phyloP scores from a whole-genome alignment of 768 basidiomycete species.

The Boletus rufocinnamomeus region DNA sequence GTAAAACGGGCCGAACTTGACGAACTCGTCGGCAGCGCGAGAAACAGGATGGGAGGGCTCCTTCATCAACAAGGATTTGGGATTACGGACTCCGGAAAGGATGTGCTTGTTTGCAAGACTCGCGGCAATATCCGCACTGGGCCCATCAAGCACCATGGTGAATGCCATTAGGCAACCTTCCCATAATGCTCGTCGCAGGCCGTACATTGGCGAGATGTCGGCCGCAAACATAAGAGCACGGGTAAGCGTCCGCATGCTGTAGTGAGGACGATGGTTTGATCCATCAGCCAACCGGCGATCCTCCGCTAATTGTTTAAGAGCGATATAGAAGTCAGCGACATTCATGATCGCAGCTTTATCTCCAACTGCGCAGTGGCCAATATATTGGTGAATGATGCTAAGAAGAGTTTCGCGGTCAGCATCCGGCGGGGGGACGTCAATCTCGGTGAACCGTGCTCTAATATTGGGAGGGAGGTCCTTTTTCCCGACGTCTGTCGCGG shows the following conservation, averaged over 20 bases:
- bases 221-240: slow-evolving; percentile 90
- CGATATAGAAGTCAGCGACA: slow-evolving; percentile 85
- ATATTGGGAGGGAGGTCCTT: slow-evolving; percentile 93
- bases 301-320: slow-evolving; percentile 75
- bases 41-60: slow-evolving; percentile 58
- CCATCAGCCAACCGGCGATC: slow-evolving; percentile 87
- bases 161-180: slow-evolving; percentile 98
- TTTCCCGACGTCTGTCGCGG: slow-evolving; percentile 97
- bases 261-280: slow-evolving; percentile 90
- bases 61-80: slow-evolving; percentile 69
- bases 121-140: slow-evolving; percentile 67
- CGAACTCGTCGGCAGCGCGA: slow-evolving; percentile 52
- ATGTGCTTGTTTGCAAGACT: slow-evolving; percentile 75
- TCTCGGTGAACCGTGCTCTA: slow-evolving; percentile 89
- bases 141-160: slow-evolving; percentile 86
- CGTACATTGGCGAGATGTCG: slow-evolving; percentile 73
- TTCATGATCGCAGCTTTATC: slow-evolving; percentile 90
- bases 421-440: slow-evolving; percentile 94
- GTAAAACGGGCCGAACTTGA: slow-evolving; percentile 92
- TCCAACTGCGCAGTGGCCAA: slow-evolving; percentile 77
- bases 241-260: slow-evolving; percentile 93
- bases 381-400: slow-evolving; percentile 85
- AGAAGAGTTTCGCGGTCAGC: slow-evolving; percentile 87
- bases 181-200: slow-evolving; percentile 86
- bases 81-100: slow-evolving; percentile 77